Conservation (phyloP, 257 asterid species). For the Eucommia ulmoides region DNA sequence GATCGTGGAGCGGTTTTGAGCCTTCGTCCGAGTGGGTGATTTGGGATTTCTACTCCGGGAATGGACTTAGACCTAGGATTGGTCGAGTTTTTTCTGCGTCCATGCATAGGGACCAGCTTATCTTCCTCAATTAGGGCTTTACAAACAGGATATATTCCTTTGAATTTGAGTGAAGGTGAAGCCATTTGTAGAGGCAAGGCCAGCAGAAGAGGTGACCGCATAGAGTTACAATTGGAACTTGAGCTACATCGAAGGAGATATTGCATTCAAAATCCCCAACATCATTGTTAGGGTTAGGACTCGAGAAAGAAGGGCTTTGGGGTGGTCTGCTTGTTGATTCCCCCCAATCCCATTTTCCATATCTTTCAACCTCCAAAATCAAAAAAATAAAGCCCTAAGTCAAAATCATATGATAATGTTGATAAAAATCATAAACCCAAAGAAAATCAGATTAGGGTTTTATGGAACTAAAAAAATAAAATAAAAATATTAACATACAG, state of each 20-base stretch:
- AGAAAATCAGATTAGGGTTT: too few relatives aligned
- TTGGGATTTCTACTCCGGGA: conserved; percentile 47
- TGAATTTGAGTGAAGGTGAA: conserved; percentile 37
- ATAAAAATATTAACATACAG: too few relatives aligned
- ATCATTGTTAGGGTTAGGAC: conserved; percentile 26
- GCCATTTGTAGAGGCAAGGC: conserved; percentile 71
- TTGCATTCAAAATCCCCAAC: conserved; percentile 66
- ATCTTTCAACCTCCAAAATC: too few relatives aligned
- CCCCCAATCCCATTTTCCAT: conserved; percentile 57
- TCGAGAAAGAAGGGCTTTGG: conserved; percentile 30
- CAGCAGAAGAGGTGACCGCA: conserved; percentile 72
- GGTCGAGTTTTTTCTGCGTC: conserved; percentile 50
- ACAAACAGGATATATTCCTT: conserved; percentile 60
- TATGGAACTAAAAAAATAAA: too few relatives aligned
- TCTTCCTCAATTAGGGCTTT: conserved; percentile 55
- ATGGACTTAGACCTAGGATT: conserved; percentile 57
- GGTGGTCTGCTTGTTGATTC: conserved; percentile 38
- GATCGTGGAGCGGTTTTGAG: conserved; percentile 49
- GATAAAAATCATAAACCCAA: too few relatives aligned
- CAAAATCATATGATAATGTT: too few relatives aligned
- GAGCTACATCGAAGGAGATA: conserved; percentile 60
- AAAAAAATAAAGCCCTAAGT: too few relatives aligned
- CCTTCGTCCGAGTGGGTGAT: conserved; percentile 45
- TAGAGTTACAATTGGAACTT: conserved; percentile 55
- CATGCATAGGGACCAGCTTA: conserved; percentile 51